Percentiles rank a stretch among this genome's conserved stretches.
These are phyloP conservation scores for Ceratocystis variospora DNA, from an alignment of 2,329 filamentous ascomycete genomes.

Conservation along the genomic window DNA sequence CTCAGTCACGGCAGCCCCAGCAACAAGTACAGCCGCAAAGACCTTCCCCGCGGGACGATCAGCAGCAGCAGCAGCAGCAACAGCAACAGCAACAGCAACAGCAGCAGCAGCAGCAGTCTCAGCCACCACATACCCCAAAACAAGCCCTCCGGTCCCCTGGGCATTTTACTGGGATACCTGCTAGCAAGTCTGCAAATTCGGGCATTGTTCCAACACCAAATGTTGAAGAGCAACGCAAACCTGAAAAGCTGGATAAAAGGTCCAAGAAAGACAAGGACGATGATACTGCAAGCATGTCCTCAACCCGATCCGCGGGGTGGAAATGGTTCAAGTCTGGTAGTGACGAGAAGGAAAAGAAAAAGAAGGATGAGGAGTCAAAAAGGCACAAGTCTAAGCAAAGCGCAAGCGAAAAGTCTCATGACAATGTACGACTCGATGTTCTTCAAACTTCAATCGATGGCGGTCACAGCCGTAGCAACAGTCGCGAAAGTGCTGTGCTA, in stretches of 20 bases:
- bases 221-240: slow-evolving; percentile 55
- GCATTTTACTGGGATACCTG: slow-evolving; percentile 38
- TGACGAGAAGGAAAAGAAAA: slow-evolving; percentile 59
- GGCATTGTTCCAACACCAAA: slow-evolving; percentile 46
- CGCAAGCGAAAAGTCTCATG: slow-evolving; percentile 44
- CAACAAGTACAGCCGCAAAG: slow-evolving; percentile 16
- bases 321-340: slow-evolving; percentile 66
- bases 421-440: slow-evolving; percentile 72
- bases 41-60: not conserved
- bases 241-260: slow-evolving; percentile 57
- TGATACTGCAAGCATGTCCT: slow-evolving; percentile 41
- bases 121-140: not conserved
- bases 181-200: slow-evolving; percentile 31
- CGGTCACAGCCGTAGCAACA: slow-evolving; percentile 36
- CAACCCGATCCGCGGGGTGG: slow-evolving; percentile 63
- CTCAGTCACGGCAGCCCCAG: slow-evolving; percentile 14
- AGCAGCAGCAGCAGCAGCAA: slow-evolving; percentile 24
- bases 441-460: slow-evolving; percentile 77
- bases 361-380: slow-evolving; percentile 49
- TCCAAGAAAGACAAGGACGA: slow-evolving; percentile 60
- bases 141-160: slow-evolving; percentile 27
- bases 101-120: not conserved
- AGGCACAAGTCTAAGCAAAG: slow-evolving; percentile 49
- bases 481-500: slow-evolving; percentile 70
- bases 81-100: not conserved